Base-by-base conservation (phyloP, 2,329 filamentous ascomycete species). In the Claviceps digitariae region DNA sequence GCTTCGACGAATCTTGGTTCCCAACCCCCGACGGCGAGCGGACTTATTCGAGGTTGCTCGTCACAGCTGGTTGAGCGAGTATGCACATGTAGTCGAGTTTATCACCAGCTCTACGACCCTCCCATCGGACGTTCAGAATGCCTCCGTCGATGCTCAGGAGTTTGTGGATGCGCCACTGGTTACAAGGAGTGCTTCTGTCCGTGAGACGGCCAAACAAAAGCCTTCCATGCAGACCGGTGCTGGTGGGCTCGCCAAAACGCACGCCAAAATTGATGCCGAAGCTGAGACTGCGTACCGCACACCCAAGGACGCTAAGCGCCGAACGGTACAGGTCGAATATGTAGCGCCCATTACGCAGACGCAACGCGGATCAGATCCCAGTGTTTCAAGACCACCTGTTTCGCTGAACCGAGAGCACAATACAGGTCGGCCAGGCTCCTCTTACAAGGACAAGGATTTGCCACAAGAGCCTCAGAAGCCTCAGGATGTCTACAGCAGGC, bases 11-110 rank as follows among this genome's bases (percentile, higher is more conserved):
- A 98, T 98, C 56, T 78, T 98, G 45, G 93, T 98, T 0, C 91
- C 93, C 6, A 93, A 97, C 67, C 93, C 93, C 51, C 81, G 93
- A 58, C 94, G 95, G 71, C 83, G 93, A 65, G 93, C 93, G 50
- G 93, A 98, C 66, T 73, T 98, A 47, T 98, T 98, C 63, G 93
- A 98, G 67, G 93, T 98, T 45, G 93, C 93, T 48, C 83, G 93
- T 51, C 93, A 98, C 70, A 98, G 93, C 72, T 98, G 93, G 93
- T 72, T 98, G 59, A 95, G 87, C 71, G 93, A 97, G 66, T 98
- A 93, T 66, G 86, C 90, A n/a, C 88, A 95, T 65, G 85, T 97
- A 49, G 91, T 98, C 49, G 88, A 90, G 63, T 90, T 96, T 67
- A 96, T 98, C 64, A 97, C 93, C 23, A 97, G 93, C 69, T 91